Evolutionary conservation across 257 asterid species (phyloP), one percentile per base, ranked within the genome.

Genomic region (Capsicum chinense): DNA sequence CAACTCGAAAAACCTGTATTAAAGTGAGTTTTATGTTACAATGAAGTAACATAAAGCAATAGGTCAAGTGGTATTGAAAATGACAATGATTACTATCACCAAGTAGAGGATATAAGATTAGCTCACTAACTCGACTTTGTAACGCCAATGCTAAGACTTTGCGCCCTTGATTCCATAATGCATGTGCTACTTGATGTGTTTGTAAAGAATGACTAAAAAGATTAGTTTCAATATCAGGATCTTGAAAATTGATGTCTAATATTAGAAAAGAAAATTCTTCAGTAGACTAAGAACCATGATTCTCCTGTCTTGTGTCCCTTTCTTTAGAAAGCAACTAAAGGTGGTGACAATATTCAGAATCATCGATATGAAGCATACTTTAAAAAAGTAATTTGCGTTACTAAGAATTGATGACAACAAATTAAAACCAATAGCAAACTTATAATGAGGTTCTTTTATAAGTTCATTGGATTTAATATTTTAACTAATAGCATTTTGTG

Each of bases 61-160:
- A 81, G 33, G 47, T 73, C 79, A 60, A 50, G 42, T 70, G 33
- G 54, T 9, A 2, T 4, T 50, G 83, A 60, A 58, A 44, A 39
- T 35, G 33, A 58, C 67, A 60, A 63, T 47, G 68, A 85, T 71
- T 19, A 58, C 63, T 47, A 56, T 37, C 14, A 66, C 42, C 39
- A 56, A 62, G 44, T 68, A 83, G 50, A 66, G 81, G 33, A 83
- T 52, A 52, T 10, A 56, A 58, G 21, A 78, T 80, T 87, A 89
- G 91, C 91, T 88, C 92, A 67, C 91, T 88, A 35, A 87, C 86
- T 56, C 92, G 88, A 84, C 90, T 90, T 83, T 90, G 92, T 81
- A 90, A 86, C 14, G 91, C 89, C 44, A 83, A 78, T 33, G 92
- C 92, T 83, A 90, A 83, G 63, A 90, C 79, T 84, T 81, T 87